phyloP scores from a whole-genome alignment of 768 basidiomycete genomes.

The Gautieria morchelliformis region DNA sequence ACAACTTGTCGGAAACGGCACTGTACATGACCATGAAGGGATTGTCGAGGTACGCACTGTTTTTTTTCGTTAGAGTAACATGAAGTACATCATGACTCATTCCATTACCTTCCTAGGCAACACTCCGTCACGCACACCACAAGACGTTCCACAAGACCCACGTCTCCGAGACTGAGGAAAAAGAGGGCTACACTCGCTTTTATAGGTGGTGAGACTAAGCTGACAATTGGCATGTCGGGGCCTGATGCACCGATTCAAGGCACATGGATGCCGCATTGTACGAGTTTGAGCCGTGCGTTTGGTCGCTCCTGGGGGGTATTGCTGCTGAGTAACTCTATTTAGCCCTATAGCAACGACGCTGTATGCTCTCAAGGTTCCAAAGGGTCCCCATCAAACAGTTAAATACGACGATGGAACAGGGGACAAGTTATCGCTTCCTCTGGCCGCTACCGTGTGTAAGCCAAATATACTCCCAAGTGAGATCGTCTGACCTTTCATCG shows the following conservation, averaged over 20 bases:
- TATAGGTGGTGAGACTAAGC: constrained; percentile 52
- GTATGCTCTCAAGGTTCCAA: constrained; percentile 66
- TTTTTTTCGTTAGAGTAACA: background rate
- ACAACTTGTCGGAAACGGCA: constrained; percentile 86
- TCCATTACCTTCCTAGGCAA: constrained; percentile 26
- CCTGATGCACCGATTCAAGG: constrained; percentile 12
- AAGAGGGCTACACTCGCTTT: constrained; percentile 69
- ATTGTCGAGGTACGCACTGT: constrained; percentile 38
- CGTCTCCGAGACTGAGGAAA: constrained; percentile 66
- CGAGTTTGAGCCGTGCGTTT: constrained; percentile 43
- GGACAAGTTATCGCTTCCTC: constrained; percentile 70
- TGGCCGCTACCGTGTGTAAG: constrained; percentile 81
- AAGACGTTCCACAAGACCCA: constrained; percentile 78
- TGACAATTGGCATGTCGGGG: too few species aligned
- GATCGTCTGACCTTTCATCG: too few species aligned
- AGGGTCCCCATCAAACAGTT: constrained; percentile 50
- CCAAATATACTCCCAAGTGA: constrained; percentile 12
- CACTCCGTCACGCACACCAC: constrained; percentile 80
- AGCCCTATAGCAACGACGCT: constrained; percentile 75
- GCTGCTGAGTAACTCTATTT: background rate
- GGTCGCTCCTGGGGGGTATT: background rate
- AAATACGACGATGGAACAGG: constrained; percentile 84
- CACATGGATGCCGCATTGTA: constrained; percentile 87
- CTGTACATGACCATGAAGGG: constrained; percentile 71
- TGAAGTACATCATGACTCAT: background rate